Evolutionary conservation across 75 land plant genomes (phyloP).

Genomic region (Ceratopteris richardii): DNA sequence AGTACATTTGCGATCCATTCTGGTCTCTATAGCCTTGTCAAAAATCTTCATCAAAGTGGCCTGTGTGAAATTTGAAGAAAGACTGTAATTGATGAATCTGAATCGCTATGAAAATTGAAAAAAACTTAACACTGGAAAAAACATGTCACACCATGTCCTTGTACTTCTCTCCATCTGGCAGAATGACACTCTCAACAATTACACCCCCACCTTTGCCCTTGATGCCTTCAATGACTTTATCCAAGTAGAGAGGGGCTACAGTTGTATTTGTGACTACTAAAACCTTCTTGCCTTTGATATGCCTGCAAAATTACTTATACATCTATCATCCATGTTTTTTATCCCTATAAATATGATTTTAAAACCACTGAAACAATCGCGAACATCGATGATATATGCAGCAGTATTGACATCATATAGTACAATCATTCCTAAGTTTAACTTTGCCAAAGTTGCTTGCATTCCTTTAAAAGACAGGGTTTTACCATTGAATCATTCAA

Average conservation of each 20-base stretch:
- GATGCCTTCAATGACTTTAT: constrained; percentile 57
- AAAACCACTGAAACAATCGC: too few species aligned
- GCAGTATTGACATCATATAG: too few species aligned
- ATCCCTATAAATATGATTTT: too few species aligned
- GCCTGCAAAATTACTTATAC: constrained; percentile 52
- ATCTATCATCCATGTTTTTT: too few species aligned
- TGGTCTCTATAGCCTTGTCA: constrained; percentile 90
- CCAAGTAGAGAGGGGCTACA: constrained; percentile 73
- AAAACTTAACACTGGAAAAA: too few species aligned
- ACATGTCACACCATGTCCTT: constrained; percentile 52
- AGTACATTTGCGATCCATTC: constrained; percentile 79
- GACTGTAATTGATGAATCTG: background rate
- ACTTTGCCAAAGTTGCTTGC: too few species aligned
- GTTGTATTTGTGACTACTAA: constrained; percentile 88
- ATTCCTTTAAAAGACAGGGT: too few species aligned
- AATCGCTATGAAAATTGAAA: background rate
- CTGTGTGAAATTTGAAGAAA: constrained; percentile 27
- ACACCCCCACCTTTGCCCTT: constrained; percentile 54
- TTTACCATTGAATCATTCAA: too few species aligned
- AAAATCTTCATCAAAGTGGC: constrained; percentile 83
- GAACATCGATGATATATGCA: too few species aligned
- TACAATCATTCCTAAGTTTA: too few species aligned
- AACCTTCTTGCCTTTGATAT: constrained; percentile 73
- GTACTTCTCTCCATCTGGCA: constrained; percentile 93
- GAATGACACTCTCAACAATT: constrained; percentile 69